These are phyloP conservation scores for Pleodorina starrii DNA, from an alignment of 139 green algal genomes.

Conservation along the genomic window DNA sequence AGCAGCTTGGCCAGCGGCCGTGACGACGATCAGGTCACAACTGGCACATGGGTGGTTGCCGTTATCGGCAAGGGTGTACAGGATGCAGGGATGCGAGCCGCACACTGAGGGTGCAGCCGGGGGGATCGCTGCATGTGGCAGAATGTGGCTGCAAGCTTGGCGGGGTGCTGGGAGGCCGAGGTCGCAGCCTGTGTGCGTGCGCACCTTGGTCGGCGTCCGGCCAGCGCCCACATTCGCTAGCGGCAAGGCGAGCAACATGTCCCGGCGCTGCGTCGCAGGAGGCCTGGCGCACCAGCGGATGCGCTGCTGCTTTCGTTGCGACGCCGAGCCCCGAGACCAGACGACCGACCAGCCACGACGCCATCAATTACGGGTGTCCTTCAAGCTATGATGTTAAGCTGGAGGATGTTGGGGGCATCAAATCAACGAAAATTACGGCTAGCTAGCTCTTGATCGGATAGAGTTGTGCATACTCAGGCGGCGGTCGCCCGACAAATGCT, in stretches of 20 bases:
- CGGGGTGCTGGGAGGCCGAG: too few relatives aligned
- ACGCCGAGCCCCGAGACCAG: constrained; percentile 4
- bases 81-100: too few relatives aligned
- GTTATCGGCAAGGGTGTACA: too few relatives aligned
- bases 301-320: background rate
- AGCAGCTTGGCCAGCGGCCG: too few relatives aligned
- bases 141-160: background rate
- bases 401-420: background rate
- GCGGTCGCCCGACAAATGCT: too few relatives aligned
- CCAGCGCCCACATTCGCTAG: background rate
- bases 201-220: background rate
- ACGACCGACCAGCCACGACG: background rate
- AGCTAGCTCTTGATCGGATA: background rate
- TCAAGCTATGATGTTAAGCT: background rate
- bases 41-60: too few relatives aligned
- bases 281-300: background rate
- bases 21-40: too few relatives aligned
- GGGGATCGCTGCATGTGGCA: too few relatives aligned
- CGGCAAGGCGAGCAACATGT: background rate
- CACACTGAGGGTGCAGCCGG: too few relatives aligned
- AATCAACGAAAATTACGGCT: background rate
- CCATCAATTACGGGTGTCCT: background rate
- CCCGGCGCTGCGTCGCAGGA: background rate
- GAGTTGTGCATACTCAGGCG: too few relatives aligned
- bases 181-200: background rate